Evolutionary conservation across 768 basidiomycete species (phyloP).

Genomic region (Tulasnella sp.): DNA sequence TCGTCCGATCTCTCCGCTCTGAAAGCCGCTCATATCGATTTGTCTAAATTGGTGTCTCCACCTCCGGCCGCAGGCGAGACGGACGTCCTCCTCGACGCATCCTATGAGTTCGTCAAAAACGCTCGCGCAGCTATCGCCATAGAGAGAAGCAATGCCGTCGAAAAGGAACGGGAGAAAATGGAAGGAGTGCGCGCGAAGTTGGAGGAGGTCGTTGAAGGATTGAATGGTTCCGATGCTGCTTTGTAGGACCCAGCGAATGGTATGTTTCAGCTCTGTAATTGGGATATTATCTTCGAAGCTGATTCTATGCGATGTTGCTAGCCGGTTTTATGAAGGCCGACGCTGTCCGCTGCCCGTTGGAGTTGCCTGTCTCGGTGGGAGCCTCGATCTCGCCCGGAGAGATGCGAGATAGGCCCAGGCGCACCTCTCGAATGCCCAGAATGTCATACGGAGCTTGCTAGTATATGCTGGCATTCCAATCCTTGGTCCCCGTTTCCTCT

Average conservation of each 20-base stretch:
- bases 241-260: not conserved
- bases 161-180: conserved; percentile 19
- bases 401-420: too few relatives aligned
- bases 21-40: conserved; percentile 17
- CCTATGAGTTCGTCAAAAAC: conserved; percentile 21
- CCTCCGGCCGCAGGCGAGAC: not conserved
- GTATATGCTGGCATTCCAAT: too few relatives aligned
- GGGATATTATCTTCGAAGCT: too few relatives aligned
- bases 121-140: conserved; percentile 11
- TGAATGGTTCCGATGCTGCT: not conserved
- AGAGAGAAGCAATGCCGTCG: not conserved
- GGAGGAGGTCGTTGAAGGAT: conserved; percentile 19
- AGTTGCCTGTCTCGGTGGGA: too few relatives aligned
- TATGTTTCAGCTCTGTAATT: not conserved
- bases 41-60: not conserved
- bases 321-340: too few relatives aligned
- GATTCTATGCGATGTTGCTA: too few relatives aligned
- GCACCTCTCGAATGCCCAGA: too few relatives aligned
- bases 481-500: too few relatives aligned
- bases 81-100: conserved; percentile 12
- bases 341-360: too few relatives aligned
- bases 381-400: too few relatives aligned
- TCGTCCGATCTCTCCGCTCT: conserved; percentile 12
- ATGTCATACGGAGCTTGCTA: too few relatives aligned
- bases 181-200: conserved; percentile 11